Base-by-base conservation (phyloP, 2,329 filamentous ascomycete genomes). In the Botrytis elliptica region DNA sequence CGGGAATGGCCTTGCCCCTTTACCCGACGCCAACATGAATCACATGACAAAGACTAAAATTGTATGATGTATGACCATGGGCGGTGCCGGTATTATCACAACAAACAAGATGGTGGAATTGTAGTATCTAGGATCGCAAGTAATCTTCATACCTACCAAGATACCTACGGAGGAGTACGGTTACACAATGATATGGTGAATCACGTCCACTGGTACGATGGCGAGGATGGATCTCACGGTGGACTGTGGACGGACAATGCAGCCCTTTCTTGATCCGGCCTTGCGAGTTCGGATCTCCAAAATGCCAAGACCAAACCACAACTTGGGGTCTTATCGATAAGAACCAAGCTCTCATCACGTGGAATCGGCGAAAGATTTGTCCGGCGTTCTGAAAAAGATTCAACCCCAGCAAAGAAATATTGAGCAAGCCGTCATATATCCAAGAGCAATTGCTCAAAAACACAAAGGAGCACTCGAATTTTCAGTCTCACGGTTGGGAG, bases 301-400 rank as follows among this genome's bases (percentile, higher is more conserved):
- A 29, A 40, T 42, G 65, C 64, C 64, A 67, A 67, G 46, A 40
- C 64, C 33, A 25, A 20, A 14, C 55, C 55, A 59, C 20, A 1
- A 8, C 40, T 14, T 2, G 18, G 55, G 40, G 59, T 38, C 70
- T 72, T 72, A 72, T 72, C 70, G 70, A 72, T 72, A 72, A 72
- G 70, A 49, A 10, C 2, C 33, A 12, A 5, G 29, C 12, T 20
- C 12, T 12, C 38, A 62, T 36, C 67, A 70, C 55, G 55, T 70
- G 65, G 9, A 3, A 16, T 33, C 70, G 70, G 70, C 14, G 40
- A 72, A 72, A 72, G 29, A 49, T 68, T 72, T 67, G 22, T 67
- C 70, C 70, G 70, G 36, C 33, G 29, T 40, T 65, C 40, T 5
- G 46, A 42, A 65, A 71, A 71, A 66, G 44, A 46, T 65, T 71